Percentiles rank a stretch among this genome's conserved stretches.
Evolutionary conservation across 495 filamentous ascomycete species (phyloP).

Genomic region (Penicillium pancosmium): DNA sequence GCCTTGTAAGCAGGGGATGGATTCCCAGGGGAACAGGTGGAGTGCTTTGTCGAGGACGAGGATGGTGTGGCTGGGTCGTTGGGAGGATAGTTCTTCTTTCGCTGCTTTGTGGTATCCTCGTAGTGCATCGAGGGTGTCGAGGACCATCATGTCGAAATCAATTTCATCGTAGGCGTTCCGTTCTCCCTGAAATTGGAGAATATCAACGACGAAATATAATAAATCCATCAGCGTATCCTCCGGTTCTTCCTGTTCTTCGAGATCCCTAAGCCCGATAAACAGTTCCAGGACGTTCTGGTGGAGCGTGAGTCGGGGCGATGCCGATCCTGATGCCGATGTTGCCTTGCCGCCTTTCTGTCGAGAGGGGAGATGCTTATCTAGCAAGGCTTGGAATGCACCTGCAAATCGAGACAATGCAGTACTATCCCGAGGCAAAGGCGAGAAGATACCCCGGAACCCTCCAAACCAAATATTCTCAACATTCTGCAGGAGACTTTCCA

Average conservation of each 20-base stretch:
- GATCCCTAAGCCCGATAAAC: constrained; percentile 82
- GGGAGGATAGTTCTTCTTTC: constrained; percentile 47
- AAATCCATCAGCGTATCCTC: constrained; percentile 87
- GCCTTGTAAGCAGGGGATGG: constrained; percentile 80
- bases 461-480: constrained; percentile 95
- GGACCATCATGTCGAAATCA: constrained; percentile 87
- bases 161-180: constrained; percentile 97
- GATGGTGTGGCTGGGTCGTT: constrained; percentile 81
- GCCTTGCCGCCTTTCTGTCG: constrained; percentile 63
- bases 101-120: constrained; percentile 70
- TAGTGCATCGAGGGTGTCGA: constrained; percentile 82
- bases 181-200: constrained; percentile 95
- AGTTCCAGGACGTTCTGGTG: constrained; percentile 81
- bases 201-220: constrained; percentile 94
- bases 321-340: constrained; percentile 21
- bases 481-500: constrained; percentile 77
- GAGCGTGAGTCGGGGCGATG: constrained; percentile 57
- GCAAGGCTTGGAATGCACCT: constrained; percentile 73
- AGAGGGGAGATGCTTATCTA: constrained; percentile 89
- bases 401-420: constrained; percentile 73
- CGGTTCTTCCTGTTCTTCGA: constrained; percentile 68
- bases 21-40: constrained; percentile 95
- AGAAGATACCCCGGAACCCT: constrained; percentile 90
- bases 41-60: constrained; percentile 90
- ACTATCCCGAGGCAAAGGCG: constrained; percentile 61